Conservation (phyloP, 1,284 basidiomycete species). For the Tilletia caries region DNA sequence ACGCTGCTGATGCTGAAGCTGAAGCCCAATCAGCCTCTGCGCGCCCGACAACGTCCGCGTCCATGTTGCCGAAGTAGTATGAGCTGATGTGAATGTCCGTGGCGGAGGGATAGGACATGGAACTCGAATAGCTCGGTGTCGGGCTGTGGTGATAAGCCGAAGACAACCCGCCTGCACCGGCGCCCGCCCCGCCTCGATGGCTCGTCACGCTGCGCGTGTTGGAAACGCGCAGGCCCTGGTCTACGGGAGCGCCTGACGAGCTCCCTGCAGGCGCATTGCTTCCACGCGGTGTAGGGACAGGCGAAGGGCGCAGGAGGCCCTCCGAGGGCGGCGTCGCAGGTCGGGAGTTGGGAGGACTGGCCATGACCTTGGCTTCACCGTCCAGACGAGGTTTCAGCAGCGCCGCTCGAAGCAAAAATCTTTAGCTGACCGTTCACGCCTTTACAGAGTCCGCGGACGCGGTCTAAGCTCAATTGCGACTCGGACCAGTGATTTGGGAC, state of each 20-base stretch:
- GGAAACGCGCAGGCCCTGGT: not conserved
- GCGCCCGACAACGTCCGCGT: not conserved
- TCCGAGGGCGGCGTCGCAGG: constrained; percentile 5
- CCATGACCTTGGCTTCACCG: not conserved
- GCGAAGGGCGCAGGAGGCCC: not conserved
- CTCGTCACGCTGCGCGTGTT: not conserved
- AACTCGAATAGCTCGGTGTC: constrained; percentile 8
- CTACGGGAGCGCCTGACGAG: not conserved
- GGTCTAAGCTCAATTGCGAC: no score
- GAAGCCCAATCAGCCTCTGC: constrained; percentile 3
- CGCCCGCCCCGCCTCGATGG: not conserved
- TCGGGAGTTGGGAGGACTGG: not conserved
- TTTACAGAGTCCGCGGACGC: no score
- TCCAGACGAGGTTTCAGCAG: not conserved
- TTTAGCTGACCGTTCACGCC: no score
- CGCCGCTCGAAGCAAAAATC: not conserved
- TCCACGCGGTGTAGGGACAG: not conserved
- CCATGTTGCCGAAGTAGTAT: constrained; percentile 10
- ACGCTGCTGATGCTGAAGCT: not conserved
- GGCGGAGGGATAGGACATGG: constrained; percentile 7
- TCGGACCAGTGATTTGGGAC: no score
- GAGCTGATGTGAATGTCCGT: constrained; percentile 8
- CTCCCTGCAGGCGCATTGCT: no score
- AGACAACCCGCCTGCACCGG: not conserved
- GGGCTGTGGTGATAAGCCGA: not conserved